These are phyloP conservation scores for Puccinia polysora DNA, from an alignment of 1,284 basidiomycete species.

Conservation along the genomic window DNA sequence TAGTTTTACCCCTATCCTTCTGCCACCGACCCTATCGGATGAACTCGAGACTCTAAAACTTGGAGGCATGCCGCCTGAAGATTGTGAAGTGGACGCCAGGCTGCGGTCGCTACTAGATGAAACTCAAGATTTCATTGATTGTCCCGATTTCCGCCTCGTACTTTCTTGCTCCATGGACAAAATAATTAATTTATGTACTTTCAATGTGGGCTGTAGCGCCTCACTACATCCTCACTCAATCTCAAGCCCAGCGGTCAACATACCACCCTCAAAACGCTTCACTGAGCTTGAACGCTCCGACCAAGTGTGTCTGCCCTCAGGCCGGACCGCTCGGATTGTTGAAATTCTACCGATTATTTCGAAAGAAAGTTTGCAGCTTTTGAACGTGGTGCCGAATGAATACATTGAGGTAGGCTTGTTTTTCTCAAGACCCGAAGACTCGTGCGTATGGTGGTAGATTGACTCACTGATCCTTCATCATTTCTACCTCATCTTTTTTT, in stretches of 20 bases:
- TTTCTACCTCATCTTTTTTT: neutral
- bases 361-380: constrained; percentile 15
- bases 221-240: neutral
- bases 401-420: constrained; percentile 14
- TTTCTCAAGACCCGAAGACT: neutral
- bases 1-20: constrained; percentile 18
- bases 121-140: constrained; percentile 63
- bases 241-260: neutral
- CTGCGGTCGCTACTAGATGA: constrained; percentile 67
- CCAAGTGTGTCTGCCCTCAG: no score
- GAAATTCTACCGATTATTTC: constrained; percentile 21
- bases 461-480: neutral
- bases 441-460: neutral
- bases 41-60: constrained; percentile 65
- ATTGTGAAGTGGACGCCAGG: constrained; percentile 53
- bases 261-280: neutral
- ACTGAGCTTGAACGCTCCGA: neutral
- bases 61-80: constrained; percentile 47
- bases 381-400: constrained; percentile 25
- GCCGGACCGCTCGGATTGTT: neutral
- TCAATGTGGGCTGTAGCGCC: neutral
- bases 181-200: neutral
- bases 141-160: constrained; percentile 66
- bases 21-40: constrained; percentile 62
- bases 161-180: constrained; percentile 53